A percentile compares a stretch with the other conserved stretches of the same genome.
Conservation (phyloP, 2,329 filamentous ascomycete genomes). For the Fusarium floridanum region DNA sequence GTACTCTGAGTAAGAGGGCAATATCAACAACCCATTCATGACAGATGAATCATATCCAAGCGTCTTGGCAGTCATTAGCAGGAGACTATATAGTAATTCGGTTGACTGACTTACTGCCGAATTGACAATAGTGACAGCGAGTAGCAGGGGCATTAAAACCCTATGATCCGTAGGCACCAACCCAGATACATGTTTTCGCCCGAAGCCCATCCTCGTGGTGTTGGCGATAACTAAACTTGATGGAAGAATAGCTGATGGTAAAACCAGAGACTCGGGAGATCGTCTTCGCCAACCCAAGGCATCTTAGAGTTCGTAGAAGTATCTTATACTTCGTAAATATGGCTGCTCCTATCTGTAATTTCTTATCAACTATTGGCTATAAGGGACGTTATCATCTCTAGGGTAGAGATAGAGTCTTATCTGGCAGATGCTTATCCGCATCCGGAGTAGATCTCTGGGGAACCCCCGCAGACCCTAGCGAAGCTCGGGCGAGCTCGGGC, state of each 20-base stretch:
- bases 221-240: background rate
- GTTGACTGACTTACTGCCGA: constrained; percentile 16
- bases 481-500: background rate
- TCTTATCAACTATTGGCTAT: background rate
- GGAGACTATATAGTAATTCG: background rate
- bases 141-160: constrained; percentile 14
- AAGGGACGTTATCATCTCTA: background rate
- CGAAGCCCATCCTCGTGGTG: background rate
- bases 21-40: constrained; percentile 69
- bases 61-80: background rate
- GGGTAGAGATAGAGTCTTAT: constrained; percentile 4
- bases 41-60: constrained; percentile 62
- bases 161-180: constrained; percentile 16
- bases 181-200: constrained; percentile 23
- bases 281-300: background rate
- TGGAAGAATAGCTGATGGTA: background rate
- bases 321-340: background rate
- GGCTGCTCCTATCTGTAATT: background rate
- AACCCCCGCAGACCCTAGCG: background rate
- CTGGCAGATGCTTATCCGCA: background rate
- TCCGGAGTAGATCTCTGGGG: background rate
- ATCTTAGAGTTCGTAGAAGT: background rate
- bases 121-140: constrained; percentile 23
- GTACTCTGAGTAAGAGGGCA: constrained; percentile 68
- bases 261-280: background rate